Evolutionary conservation across 2,329 filamentous ascomycete genomes (phyloP), one percentile per base, ranked within the genome.

Genomic region (Ascochyta koolunga): DNA sequence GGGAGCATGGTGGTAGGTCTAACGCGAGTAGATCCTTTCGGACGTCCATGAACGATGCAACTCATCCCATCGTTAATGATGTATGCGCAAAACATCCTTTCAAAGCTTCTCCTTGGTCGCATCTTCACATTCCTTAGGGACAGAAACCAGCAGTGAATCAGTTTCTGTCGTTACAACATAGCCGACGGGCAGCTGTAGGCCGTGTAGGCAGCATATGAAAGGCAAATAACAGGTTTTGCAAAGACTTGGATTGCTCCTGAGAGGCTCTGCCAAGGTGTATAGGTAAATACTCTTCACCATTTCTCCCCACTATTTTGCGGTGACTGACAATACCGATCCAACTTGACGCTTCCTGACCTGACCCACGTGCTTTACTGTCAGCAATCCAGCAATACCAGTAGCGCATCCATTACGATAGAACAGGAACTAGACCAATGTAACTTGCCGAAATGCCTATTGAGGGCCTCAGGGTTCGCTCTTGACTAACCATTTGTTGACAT

Each of bases 11-110:
- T 25, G 24, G 29, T 22, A 38, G 24, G 39, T 32, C 27, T 43
- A 15, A 44, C 49, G 44, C 50, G 40, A 44, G 44, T 36, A 38
- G 44, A 49, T 21, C 13, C 21, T 16, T 48, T 32, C 46, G 44
- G 38, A 47, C 25, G 16, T 32, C 21, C 40, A 45, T 29, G 29
- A 24, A 37, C 32, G 16, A 39, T 11, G 31, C 9, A 19, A 3
- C 11, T 27, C 33, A 33, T 48, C 35, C 32, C 16, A 40, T 40
- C 40, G 27, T 21, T 49, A 40, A 40, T 44, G 40, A 29, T 35
- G 33, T 24, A 18, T 10, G 21, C 25, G 19, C 35, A 15, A 21
- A 4, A 13, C 27, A 13, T 11, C 19, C 11, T 21, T 11, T 37
- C 3, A 13, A 21, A 21, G 10, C 9, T 18, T 18, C 16, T 36